phyloP scores from a whole-genome alignment of 2,329 filamentous ascomycete species.

The Fusarium caatingaense region DNA sequence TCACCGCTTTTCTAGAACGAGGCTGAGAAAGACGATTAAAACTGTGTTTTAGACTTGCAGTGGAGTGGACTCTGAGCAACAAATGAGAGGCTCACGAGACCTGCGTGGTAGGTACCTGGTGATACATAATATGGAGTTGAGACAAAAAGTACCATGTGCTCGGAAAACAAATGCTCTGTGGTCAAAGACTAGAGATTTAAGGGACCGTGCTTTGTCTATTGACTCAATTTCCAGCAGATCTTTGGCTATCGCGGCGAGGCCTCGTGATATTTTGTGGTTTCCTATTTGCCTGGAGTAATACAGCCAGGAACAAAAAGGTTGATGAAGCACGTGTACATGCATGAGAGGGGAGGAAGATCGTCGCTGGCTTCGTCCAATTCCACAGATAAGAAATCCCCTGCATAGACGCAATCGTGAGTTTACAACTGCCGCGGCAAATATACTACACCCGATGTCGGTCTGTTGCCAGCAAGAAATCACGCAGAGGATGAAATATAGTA shows the following conservation, averaged over 20 bases:
- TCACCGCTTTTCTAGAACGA: slow-evolving; percentile 42
- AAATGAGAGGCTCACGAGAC: slow-evolving; percentile 24
- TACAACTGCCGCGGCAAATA: slow-evolving; percentile 3
- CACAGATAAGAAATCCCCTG: neutral
- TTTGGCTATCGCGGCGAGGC: slow-evolving; percentile 12
- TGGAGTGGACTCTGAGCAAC: slow-evolving; percentile 18
- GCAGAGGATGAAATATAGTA: neutral
- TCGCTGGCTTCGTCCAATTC: neutral
- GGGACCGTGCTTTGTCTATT: slow-evolving; percentile 15
- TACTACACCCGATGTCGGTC: slow-evolving; percentile 21
- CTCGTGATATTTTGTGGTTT: neutral
- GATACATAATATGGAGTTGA: slow-evolving; percentile 16
- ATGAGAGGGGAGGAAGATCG: slow-evolving; percentile 14
- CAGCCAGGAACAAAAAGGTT: neutral
- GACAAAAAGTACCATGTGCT: slow-evolving; percentile 34
- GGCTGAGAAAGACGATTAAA: slow-evolving; percentile 15
- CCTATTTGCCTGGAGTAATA: neutral
- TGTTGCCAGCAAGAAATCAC: neutral
- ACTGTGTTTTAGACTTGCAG: slow-evolving; percentile 21
- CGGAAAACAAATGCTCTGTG: slow-evolving; percentile 9
- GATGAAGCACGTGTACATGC: slow-evolving; percentile 24
- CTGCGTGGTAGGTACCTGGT: slow-evolving; percentile 10
- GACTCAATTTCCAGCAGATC: neutral
- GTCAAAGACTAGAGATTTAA: neutral
- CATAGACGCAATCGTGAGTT: slow-evolving; percentile 15